Base-by-base conservation (phyloP, 805 yeast genomes). In the Pichia cabralensis region DNA sequence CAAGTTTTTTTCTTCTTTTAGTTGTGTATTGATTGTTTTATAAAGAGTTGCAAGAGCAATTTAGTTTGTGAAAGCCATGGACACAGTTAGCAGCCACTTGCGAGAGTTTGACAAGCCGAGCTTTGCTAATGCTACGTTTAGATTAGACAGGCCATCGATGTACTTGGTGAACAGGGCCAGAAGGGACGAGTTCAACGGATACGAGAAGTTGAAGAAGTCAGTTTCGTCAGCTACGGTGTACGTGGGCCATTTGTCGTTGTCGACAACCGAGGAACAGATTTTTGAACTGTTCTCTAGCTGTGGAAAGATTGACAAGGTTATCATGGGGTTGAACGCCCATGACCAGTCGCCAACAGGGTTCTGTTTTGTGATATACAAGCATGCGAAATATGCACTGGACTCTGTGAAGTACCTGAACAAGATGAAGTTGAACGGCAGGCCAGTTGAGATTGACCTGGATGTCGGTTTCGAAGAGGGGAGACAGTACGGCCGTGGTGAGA, bases 381-480 rank as follows among this genome's bases (percentile, higher is more conserved):
- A 63, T 20, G 76, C 77, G 28, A 67, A 67, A 32, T 86, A 83
- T 32, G 85, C 96, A 2, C 62, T 86, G 34, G 75, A 80, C 44
- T 82, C 96, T 2, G 74, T 89, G 52, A 82, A 85, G 54, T 89
- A 76, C 50, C 61, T 92, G 32, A 77, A 83, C 46, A 79, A 76
- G 35, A 85, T 95, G 0, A 78, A 77, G 48, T 69, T 92, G 34
- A 96, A 89, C 50, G 94, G 88, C 33, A 76, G 83, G 41, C 63
- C 68, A 25, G 70, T 92, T 50, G 79, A 80, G 25, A 83, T 89
- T 32, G 98, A 92, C 60, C 65, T 94, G 47, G 98, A 92, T 52
- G 96, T 96, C 0, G 98, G 98, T 0, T 92, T 89, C 54, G 75
- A 71, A 42, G 96, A 89, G 47, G 98, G 98, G 1, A 68, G 98